Evolutionary conservation across 1,284 basidiomycete species (phyloP), one percentile per base, ranked within the genome.

Genomic region (Ustilago lituana): DNA sequence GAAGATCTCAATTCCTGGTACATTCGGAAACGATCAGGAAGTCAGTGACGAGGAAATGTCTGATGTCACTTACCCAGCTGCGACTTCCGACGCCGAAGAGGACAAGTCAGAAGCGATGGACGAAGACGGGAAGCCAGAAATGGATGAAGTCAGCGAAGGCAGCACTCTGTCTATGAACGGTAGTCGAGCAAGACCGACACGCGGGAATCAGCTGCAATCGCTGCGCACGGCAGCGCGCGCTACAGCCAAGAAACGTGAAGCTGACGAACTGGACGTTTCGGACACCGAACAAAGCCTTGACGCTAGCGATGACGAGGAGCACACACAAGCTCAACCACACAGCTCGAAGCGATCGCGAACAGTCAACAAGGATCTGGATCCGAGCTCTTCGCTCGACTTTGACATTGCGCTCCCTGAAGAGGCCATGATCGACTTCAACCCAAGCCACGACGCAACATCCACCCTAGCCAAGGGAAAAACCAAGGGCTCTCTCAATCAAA

Each of bases 241-340:
- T 2, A 64, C 67, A 7, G 67, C 61, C 15, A 70, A 62, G 35
- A 70, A 70, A 36, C 56, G 67, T 5, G 67, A 70, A 31, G 67
- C 57, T 1, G 67, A 61, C 26, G 61, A 70, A 35, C 52, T 64
- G 5, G 52, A 60, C n/a, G 32, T 17, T 3, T 56, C 60, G 8
- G 48, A 55, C 19, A 46, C 43, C 8, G 66, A 59, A n/a, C 38
- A 35, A n/a, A 57, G 54, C 32, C 6, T 49, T 14, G 58, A 52
- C 20, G 17, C 44, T 1, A 33, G 27, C 36, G 45, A 60, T 24
- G 49, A 53, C 15, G 45, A 67, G 3, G 57, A 61, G 12, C 19
- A 61, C 20, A 12, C 32, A 2, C 27, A 37, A 8, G 26, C 52
- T 11, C 54, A 65, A 14, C 27, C 47, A 0, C 56, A 59, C 39